Percentiles rank a stretch among this genome's conserved stretches.
Conservation (phyloP, 2,329 filamentous ascomycete species). For the Penicillium sp. region DNA sequence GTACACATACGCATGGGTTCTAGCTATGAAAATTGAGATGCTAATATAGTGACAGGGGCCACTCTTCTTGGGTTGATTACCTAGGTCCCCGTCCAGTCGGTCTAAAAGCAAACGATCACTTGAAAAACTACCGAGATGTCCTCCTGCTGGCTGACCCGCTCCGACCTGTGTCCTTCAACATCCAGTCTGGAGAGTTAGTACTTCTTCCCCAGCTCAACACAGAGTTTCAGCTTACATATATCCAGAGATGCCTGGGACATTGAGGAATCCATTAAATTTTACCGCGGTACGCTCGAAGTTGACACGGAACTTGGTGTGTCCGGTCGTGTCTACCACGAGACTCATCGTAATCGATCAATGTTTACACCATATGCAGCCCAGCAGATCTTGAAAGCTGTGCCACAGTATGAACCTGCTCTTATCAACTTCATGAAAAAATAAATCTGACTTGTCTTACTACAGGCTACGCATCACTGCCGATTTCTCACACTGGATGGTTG, state of each 20-base stretch:
- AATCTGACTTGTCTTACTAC: background rate
- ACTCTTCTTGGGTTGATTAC: conserved; percentile 22
- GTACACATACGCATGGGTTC: background rate
- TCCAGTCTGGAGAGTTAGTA: conserved; percentile 23
- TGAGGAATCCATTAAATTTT: conserved; percentile 37
- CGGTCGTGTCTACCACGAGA: conserved; percentile 35
- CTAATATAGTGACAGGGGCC: conserved; percentile 2
- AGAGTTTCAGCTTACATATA: no score
- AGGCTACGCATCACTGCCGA: conserved; percentile 25
- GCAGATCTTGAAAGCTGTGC: conserved; percentile 31
- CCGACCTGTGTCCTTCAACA: conserved; percentile 18
- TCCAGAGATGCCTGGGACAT: conserved; percentile 32
- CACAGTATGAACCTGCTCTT: conserved; percentile 21
- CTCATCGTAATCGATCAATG: conserved; percentile 34
- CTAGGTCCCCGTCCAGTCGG: conserved; percentile 16
- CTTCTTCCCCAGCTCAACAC: no score
- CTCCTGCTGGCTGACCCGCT: conserved; percentile 12
- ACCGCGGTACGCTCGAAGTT: conserved; percentile 29
- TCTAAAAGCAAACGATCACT: conserved; percentile 14
- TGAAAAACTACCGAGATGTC: conserved; percentile 16
- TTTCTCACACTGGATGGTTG: conserved; percentile 26
- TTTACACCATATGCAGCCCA: conserved; percentile 33
- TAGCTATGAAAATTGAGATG: background rate
- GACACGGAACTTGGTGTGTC: conserved; percentile 32
- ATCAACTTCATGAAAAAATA: background rate